Evolutionary conservation across 2,329 filamentous ascomycete genomes (phyloP), one percentile per base, ranked within the genome.

Genomic region (Trichoderma breve): DNA sequence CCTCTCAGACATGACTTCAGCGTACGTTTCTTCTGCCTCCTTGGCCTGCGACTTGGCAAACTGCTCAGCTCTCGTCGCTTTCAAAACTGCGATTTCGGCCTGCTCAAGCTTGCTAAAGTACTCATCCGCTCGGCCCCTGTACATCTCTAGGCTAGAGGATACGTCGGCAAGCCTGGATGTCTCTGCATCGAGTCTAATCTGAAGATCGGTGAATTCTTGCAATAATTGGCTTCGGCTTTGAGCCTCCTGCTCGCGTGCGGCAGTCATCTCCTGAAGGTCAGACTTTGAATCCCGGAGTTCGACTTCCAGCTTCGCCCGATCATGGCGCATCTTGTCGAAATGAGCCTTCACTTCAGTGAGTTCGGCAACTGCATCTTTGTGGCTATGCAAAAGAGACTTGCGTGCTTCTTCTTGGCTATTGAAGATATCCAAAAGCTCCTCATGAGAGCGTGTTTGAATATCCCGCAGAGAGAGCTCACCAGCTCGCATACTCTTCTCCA

Each of bases 101-200:
- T 98, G 95, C 81, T 99, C 95, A 24, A 99, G 89, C 82, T 97
- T 98, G 84, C 90, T 93, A 83, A 98, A 99, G 82, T 99, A 98
- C 80, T 98, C 95, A 78, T 98, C 94, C 4, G 95, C 93, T 57
- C 95, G 91, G 74, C 89, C 90, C 87, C 97, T 98, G 86, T 98
- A 99, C 73, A 98, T 84, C 73, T 90, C 91, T 55, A 98, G 87
- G 80, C 92, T 97, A 3, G 94, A 92, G 8, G 90, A 90, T 58
- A 97, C 90, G 80, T 99, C 95, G 32, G 91, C 89, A 32, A 95
- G 86, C 80, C 93, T 95, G 1, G 94, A 97, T 1, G 90, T 89
- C 82, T 98, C 96, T 6, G 92, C 91, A 79, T 98, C 96, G 18
- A 98, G 87, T 60, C 94, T 90, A 76, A 98, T 97, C 78, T 98